Conservation (phyloP, 2,329 filamentous ascomycete genomes). For the Aspergillus glaucus region DNA sequence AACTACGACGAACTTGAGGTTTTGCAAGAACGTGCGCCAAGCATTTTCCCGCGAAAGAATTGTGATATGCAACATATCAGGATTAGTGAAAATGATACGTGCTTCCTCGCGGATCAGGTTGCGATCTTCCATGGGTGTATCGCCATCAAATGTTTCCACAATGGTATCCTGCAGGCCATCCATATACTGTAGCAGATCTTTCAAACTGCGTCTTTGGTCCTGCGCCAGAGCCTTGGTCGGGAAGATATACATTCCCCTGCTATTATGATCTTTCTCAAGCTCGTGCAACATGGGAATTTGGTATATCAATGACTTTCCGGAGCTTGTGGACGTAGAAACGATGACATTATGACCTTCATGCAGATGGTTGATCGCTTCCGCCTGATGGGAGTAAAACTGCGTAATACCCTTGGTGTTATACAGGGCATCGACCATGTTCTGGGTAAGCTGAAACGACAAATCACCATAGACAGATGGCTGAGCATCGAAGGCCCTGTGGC, state of each 20-base stretch:
- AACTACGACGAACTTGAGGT: conserved; percentile 83
- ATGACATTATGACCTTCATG: conserved; percentile 80
- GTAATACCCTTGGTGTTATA: conserved; percentile 89
- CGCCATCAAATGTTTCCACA: conserved; percentile 93
- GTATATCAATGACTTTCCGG: conserved; percentile 96
- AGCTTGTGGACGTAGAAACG: conserved; percentile 89
- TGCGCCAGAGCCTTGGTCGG: conserved; percentile 95
- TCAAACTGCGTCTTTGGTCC: conserved; percentile 83
- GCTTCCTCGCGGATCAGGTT: conserved; percentile 80
- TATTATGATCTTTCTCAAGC: conserved; percentile 68
- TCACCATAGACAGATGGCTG: conserved; percentile 78
- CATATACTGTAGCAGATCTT: conserved; percentile 77
- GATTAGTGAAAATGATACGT: conserved; percentile 93
- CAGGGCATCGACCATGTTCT: conserved; percentile 87
- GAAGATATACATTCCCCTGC: conserved; percentile 94
- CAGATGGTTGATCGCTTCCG: conserved; percentile 85
- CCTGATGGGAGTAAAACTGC: conserved; percentile 82
- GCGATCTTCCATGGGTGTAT: conserved; percentile 75
- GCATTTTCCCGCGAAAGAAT: conserved; percentile 86
- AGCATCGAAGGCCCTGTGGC: conserved; percentile 82
- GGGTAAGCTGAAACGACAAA: conserved; percentile 77
- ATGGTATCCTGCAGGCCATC: conserved; percentile 65
- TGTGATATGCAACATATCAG: conserved; percentile 93
- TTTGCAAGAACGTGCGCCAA: conserved; percentile 84
- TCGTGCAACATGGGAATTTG: conserved; percentile 87